Evolutionary conservation across 805 yeast species (phyloP), one percentile per base, ranked within the genome.

Genomic region (Cyberlindnera galapagoensis): DNA sequence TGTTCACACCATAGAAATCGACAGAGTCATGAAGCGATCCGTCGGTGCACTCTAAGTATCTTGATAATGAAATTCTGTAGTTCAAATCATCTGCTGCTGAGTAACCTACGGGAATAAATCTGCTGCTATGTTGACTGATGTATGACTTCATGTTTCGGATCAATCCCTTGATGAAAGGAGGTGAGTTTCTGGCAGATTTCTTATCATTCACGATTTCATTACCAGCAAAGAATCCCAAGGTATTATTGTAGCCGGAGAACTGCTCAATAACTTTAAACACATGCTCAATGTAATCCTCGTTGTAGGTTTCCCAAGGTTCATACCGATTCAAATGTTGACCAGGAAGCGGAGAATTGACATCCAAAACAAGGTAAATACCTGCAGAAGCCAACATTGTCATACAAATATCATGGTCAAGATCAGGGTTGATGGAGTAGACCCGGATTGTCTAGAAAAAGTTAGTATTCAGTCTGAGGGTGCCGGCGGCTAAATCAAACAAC

Each of bases 61-160:
- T 69, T 1, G 96, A 80, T 29, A 88, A 65, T 0, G 95, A 71
- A 7, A 73, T 71, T 47, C 97, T 67, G 57, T 73, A 88, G 31
- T 67, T 59, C 38, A 88, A 66, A 50, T 88, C 97, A 59, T 90
- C 97, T 1, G 97, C 97, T 0, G 97, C 97, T 0, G 97, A 86
- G 55, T 90, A 90, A 1, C 97, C 97, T 22, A 90, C 84, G 1
- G 97, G 97, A 12, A 90, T 72, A 10, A 50, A 49, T 34, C 98
- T 68, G 2, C 75, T 69, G 4, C 76, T 57, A 47, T 84, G 73
- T 18, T 53, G 47, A 7, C 60, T 52, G 39, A 85, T 76, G 52
- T 81, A 90, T 18, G 60, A 60, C 55, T 88, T 88, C 63, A 90
- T 71, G 57, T 90, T 97, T 30, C 90, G 65, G 5, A 86, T 65